Conservation (phyloP, 108 stramenopile genomes). For the Skeletonema marinoi region DNA sequence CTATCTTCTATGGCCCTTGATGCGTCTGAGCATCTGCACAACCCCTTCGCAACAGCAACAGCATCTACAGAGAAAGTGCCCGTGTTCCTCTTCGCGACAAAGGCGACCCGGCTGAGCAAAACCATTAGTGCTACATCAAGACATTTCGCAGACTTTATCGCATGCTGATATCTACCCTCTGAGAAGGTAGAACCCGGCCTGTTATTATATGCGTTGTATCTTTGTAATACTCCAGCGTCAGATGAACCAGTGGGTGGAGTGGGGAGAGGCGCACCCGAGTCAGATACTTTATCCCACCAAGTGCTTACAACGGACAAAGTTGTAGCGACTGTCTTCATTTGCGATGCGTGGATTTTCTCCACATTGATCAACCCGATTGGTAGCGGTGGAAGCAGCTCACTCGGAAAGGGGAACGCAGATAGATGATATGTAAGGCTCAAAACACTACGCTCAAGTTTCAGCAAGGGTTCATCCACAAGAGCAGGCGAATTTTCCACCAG, state of each 20-base stretch:
- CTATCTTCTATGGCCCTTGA: conserved; percentile 38
- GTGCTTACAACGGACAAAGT: conserved; percentile 4
- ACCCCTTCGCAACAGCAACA: conserved; percentile 40
- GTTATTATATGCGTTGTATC: background rate
- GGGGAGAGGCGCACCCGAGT: conserved; percentile 13
- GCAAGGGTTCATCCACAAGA: conserved; percentile 3
- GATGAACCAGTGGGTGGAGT: conserved; percentile 36
- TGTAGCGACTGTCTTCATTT: conserved; percentile 17
- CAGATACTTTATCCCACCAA: conserved; percentile 36
- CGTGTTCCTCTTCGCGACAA: conserved; percentile 11
- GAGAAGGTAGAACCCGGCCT: conserved; percentile 7
- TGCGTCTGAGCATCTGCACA: conserved; percentile 43
- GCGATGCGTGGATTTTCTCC: conserved; percentile 29
- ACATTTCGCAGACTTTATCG: conserved; percentile 22
- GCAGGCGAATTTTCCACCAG: conserved; percentile 5
- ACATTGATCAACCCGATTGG: conserved; percentile 30
- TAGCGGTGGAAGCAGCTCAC: conserved; percentile 25
- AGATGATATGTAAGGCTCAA: conserved; percentile 26
- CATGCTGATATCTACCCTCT: conserved; percentile 26
- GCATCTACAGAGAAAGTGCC: conserved; percentile 27
- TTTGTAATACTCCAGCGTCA: background rate
- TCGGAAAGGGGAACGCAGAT: conserved; percentile 36
- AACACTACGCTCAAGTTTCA: conserved; percentile 25
- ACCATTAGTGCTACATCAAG: conserved; percentile 28
- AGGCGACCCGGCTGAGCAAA: conserved; percentile 23